Conservation (phyloP, 176 grass and related monocot genomes). For the Poa annua region DNA sequence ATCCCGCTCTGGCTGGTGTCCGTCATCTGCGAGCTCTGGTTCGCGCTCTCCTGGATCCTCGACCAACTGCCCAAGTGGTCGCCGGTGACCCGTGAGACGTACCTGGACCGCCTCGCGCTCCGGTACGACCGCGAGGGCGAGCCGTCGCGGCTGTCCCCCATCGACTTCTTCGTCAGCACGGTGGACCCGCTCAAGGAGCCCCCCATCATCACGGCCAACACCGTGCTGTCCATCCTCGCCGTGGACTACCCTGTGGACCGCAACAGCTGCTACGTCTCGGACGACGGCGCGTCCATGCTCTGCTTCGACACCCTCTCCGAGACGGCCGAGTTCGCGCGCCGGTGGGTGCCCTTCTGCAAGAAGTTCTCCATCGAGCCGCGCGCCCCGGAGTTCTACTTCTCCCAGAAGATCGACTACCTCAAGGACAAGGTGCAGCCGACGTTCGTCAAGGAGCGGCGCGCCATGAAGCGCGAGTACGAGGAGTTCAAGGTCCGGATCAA, state of each 20-base stretch:
- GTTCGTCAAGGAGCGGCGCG: constrained; percentile 89
- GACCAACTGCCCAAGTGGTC: constrained; percentile 99
- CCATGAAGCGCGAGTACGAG: constrained; percentile 97
- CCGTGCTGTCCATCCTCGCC: constrained; percentile 87
- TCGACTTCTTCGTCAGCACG: constrained; percentile 88
- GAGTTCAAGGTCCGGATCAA: constrained; percentile 95
- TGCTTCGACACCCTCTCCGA: constrained; percentile 87
- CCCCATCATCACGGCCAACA: constrained; percentile 94
- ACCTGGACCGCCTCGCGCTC: constrained; percentile 86
- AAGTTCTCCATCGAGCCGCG: constrained; percentile 88
- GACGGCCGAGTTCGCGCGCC: constrained; percentile 86
- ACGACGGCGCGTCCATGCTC: constrained; percentile 95
- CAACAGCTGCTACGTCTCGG: constrained; percentile 92
- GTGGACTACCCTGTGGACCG: constrained; percentile 93
- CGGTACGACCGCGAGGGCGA: constrained; percentile 84
- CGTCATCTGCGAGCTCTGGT: constrained; percentile 96
- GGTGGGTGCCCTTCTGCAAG: constrained; percentile 98
- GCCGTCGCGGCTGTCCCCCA: constrained; percentile 54
- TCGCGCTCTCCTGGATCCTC: constrained; percentile 97
- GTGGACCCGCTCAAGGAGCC: constrained; percentile 99
- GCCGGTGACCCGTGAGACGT: constrained; percentile 86
- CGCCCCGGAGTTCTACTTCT: constrained; percentile 96
- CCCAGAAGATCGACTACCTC: constrained; percentile 97
- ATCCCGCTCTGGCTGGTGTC: constrained; percentile 80
- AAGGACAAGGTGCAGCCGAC: constrained; percentile 97